phyloP scores from a whole-genome alignment of 1,284 basidiomycete genomes.

The Butyriboletus appendiculatus region DNA sequence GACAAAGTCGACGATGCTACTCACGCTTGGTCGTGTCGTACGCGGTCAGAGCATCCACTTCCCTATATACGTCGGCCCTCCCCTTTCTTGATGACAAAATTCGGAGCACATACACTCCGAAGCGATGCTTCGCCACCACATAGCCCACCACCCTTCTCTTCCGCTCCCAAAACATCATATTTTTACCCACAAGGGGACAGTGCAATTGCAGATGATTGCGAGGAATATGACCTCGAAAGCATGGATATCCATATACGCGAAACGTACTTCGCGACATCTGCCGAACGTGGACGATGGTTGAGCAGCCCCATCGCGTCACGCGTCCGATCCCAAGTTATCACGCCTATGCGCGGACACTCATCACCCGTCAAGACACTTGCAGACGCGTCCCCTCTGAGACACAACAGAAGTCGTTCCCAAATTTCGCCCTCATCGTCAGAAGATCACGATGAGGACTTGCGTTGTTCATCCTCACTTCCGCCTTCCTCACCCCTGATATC shows the following conservation, averaged over 20 bases:
- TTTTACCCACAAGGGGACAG: conserved; percentile 11
- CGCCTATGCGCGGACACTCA: conserved; percentile 36
- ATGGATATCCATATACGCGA: conserved; percentile 40
- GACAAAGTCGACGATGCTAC: background rate
- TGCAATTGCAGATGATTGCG: conserved; percentile 20
- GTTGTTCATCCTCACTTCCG: conserved; percentile 30
- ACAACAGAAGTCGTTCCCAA: conserved; percentile 1
- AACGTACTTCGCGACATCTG: conserved; percentile 51
- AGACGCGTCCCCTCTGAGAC: conserved; percentile 9
- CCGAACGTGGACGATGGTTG: conserved; percentile 54
- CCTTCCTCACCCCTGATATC: conserved; percentile 36
- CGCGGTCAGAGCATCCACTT: background rate
- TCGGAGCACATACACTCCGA: conserved; percentile 2
- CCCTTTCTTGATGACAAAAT: conserved; percentile 23
- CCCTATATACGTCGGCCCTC: conserved; percentile 11
- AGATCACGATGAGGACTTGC: conserved; percentile 15
- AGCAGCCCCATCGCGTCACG: conserved; percentile 43
- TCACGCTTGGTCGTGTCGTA: conserved; percentile 4
- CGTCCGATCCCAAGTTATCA: conserved; percentile 14
- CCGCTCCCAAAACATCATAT: background rate
- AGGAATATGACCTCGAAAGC: conserved; percentile 36
- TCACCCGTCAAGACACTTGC: conserved; percentile 35
- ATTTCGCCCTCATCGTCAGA: background rate
- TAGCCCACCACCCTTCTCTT: conserved; percentile 1
- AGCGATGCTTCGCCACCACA: background rate